These are phyloP conservation scores for Holtermanniella nyarrowii DNA, from an alignment of 768 basidiomycete genomes.

Conservation along the genomic window DNA sequence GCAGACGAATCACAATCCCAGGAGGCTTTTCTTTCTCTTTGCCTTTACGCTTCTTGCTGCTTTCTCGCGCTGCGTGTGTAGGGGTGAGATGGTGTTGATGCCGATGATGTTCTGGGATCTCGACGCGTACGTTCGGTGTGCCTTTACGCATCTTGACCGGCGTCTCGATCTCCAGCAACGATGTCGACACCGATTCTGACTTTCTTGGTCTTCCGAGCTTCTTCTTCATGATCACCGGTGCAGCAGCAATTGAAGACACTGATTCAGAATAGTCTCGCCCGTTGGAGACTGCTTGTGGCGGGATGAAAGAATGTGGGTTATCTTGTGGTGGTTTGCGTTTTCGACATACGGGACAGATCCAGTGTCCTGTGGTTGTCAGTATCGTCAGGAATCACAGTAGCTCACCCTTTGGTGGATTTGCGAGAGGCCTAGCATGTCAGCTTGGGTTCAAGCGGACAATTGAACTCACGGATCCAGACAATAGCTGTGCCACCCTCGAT, in stretches of 20 bases:
- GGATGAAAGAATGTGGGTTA: no score
- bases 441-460: no score
- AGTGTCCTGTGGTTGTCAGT: slow-evolving; percentile 21
- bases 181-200: slow-evolving; percentile 7
- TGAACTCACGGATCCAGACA: slow-evolving; percentile 33
- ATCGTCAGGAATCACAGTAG: slow-evolving; percentile 68
- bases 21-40: background rate
- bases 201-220: slow-evolving; percentile 1
- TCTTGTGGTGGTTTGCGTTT: background rate
- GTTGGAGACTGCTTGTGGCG: no score
- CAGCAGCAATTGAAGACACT: no score
- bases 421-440: slow-evolving; percentile 63
- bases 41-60: background rate
- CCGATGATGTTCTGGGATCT: background rate
- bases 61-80: no score
- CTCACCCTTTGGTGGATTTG: slow-evolving; percentile 59
- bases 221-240: no score
- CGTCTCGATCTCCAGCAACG: background rate
- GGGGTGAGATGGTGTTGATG: no score
- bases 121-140: background rate
- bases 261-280: no score
- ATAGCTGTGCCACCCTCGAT: slow-evolving; percentile 48
- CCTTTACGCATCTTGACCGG: background rate
- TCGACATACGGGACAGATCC: slow-evolving; percentile 39
- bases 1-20: slow-evolving; percentile 15